Evolutionary conservation across 352 stramenopile species (phyloP).

Genomic region (Phytophthora quininea): DNA sequence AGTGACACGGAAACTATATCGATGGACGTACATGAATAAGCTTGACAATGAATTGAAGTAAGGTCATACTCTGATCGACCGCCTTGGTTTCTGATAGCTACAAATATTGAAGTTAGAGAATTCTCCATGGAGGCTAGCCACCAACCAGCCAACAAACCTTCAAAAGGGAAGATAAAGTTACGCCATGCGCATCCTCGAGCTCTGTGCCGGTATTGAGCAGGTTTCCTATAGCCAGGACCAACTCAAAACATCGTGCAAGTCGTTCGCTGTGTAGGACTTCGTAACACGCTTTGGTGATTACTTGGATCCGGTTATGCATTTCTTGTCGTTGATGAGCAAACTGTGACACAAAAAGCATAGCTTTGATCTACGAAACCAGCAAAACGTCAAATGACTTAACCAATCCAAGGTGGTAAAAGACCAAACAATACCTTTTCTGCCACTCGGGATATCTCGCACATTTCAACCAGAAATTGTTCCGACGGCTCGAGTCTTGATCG

Average conservation of each 20-base stretch:
- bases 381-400: too few species aligned
- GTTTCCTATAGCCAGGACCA: constrained; percentile 79
- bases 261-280: constrained; percentile 74
- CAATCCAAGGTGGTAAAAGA: too few species aligned
- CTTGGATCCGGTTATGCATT: constrained; percentile 45
- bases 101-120: neutral
- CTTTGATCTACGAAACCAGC: constrained; percentile 48
- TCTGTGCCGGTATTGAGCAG: constrained; percentile 76
- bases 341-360: constrained; percentile 70
- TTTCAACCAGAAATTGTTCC: constrained; percentile 75
- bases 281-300: constrained; percentile 66
- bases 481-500: constrained; percentile 52
- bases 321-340: constrained; percentile 68
- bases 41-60: constrained; percentile 82
- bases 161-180: constrained; percentile 76
- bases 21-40: constrained; percentile 67
- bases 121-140: neutral
- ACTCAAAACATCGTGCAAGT: constrained; percentile 75
- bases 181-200: constrained; percentile 64
- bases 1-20: neutral
- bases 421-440: constrained; percentile 60
- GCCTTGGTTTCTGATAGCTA: constrained; percentile 86
- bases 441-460: constrained; percentile 70
- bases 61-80: constrained; percentile 70
- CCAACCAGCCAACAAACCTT: constrained; percentile 46